A percentile compares a stretch with the other conserved stretches of the same genome.
Conservation (phyloP, 192 early-diverging fungal species). For the Helicostylum pulchrum region DNA sequence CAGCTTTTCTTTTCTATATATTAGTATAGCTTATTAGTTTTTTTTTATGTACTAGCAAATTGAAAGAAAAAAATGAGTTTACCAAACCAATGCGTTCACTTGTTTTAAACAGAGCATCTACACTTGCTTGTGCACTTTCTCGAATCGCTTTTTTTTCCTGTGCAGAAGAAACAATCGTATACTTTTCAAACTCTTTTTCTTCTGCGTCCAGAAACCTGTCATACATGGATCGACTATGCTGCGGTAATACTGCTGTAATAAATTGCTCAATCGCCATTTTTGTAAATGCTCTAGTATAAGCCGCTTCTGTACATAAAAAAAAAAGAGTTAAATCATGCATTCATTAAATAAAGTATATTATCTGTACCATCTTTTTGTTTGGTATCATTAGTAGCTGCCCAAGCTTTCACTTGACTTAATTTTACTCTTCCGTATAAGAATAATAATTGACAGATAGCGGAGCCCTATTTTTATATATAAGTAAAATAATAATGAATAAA, state of each 20-base stretch:
- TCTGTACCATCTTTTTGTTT: conserved; percentile 13
- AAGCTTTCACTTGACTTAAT: conserved; percentile 3
- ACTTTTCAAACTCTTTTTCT: conserved; percentile 49
- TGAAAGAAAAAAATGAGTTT: too few relatives aligned
- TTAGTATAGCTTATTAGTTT: too few relatives aligned
- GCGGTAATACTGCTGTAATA: conserved; percentile 52
- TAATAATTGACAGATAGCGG: conserved; percentile 14
- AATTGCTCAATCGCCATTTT: conserved; percentile 61
- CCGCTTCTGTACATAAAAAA: background rate
- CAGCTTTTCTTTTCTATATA: conserved; percentile 21
- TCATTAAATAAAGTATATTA: too few relatives aligned
- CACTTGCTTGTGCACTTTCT: conserved; percentile 41
- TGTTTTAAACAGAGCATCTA: conserved; percentile 44
- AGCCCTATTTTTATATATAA: conserved; percentile 1
- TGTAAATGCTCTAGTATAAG: conserved; percentile 38
- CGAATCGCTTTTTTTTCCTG: conserved; percentile 57
- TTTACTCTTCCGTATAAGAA: conserved; percentile 29
- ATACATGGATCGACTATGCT: conserved; percentile 53
- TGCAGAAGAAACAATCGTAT: conserved; percentile 49
- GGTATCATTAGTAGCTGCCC: conserved; percentile 6
- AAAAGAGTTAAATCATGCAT: background rate
- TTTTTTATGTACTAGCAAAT: too few relatives aligned
- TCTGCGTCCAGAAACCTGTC: conserved; percentile 64
- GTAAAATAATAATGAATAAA: background rate
- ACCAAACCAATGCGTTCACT: conserved; percentile 46